These are phyloP conservation scores for Guillardia theta DNA, from an alignment of 78 protist genomes.

Conservation along the genomic window DNA sequence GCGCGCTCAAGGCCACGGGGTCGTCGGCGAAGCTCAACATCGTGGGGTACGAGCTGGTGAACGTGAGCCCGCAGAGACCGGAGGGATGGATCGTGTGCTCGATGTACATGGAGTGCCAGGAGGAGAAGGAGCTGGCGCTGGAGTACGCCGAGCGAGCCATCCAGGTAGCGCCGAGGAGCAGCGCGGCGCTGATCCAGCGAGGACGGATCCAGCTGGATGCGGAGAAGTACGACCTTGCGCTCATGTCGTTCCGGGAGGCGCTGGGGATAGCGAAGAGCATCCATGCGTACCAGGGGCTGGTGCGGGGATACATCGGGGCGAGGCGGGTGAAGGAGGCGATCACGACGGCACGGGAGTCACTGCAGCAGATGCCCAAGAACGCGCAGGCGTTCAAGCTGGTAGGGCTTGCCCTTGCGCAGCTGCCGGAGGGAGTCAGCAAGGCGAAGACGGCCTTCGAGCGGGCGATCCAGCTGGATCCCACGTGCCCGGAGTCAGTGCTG, in stretches of 20 bases:
- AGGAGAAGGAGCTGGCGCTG: no score
- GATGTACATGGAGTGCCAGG: no score
- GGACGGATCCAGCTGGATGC: no score
- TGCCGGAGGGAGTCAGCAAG: background rate
- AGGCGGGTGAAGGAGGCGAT: conserved; percentile 4
- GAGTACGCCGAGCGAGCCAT: no score
- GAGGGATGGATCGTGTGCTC: no score
- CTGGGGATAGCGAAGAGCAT: background rate
- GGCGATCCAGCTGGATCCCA: background rate
- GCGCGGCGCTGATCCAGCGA: no score
- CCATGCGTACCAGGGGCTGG: background rate
- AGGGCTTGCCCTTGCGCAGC: background rate
- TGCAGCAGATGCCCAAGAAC: background rate
- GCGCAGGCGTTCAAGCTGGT: background rate
- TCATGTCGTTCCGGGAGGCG: background rate
- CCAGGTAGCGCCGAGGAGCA: no score
- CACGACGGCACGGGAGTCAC: background rate
- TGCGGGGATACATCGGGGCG: background rate
- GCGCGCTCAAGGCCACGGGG: no score
- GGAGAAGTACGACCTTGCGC: background rate
- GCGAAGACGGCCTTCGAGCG: background rate
- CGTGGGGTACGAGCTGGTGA: no score
- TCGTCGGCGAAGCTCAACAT: no score
- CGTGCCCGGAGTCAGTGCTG: background rate
- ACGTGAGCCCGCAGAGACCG: no score